Base-by-base conservation (phyloP, 805 yeast genomes). In the Teunomyces aglyptinius region DNA sequence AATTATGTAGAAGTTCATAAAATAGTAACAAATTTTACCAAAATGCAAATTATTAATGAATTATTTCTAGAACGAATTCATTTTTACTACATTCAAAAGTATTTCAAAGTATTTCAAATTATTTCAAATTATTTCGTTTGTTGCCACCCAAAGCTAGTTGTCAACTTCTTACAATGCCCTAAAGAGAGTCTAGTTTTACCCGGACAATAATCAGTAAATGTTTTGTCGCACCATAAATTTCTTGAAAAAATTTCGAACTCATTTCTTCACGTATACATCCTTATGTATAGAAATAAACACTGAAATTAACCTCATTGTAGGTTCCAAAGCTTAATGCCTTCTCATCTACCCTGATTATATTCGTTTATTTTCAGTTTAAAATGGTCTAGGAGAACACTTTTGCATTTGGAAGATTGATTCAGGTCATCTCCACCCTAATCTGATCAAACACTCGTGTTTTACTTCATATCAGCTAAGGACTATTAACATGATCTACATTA, bases 361-460 rank as follows among this genome's bases (percentile, higher is more conserved):
- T 72, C 77, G 73, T 52, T 72, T 72, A 70, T 68, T 61, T 65
- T 61, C 76, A 71, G 76, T 71, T 56, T 70, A 72, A 72, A 70
- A 52, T 71, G 76, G 76, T 67, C 38, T 43, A 65, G 53, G 76
- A 61, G 75, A 70, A 69, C 65, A 70, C 75, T 69, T 66, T 67
- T 71, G 76, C 68, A 52, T 57, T 63, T 69, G 76, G 75, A 57
- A 71, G 50, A 72, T 49, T 50, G 60, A 67, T 24, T 36, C 48
- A 43, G 76, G 57, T 72, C 76, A 64, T 61, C 72, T 72, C 77
- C 77, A 72, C 77, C 77, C 77, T 68, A 67, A 50, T 46, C 42
- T 46, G 51, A 47, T 48, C 36, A 33, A 45, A 46, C 20, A 38
- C 35, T 47, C 35, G 24, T 36, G 39, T 22, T 19, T 26, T 36